phyloP scores from a whole-genome alignment of 225 moss, liverwort and hornwort species.

The Pseudoscleropodium purum region DNA sequence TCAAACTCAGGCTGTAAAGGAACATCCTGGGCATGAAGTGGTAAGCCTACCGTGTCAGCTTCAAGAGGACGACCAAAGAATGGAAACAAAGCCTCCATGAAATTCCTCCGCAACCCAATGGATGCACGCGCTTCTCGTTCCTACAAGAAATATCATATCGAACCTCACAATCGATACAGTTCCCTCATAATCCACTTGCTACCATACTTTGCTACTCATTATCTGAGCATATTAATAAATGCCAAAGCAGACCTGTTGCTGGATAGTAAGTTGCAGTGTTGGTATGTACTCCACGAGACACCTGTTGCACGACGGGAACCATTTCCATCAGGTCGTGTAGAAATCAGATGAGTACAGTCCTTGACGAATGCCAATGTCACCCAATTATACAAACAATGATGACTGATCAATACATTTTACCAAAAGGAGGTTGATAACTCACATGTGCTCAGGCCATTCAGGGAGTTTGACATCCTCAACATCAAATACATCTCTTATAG shows the following conservation, averaged over 20 bases:
- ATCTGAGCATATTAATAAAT: background rate
- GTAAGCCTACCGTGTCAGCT: conserved; percentile 63
- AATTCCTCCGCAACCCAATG: conserved; percentile 48
- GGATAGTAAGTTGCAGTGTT: conserved; percentile 53
- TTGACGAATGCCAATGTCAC: background rate
- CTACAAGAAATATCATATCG: conserved; percentile 19
- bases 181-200: background rate
- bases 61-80: conserved; percentile 85
- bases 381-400: background rate
- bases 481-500: conserved; percentile 77
- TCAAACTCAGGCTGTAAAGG: background rate
- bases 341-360: background rate
- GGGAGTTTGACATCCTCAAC: conserved; percentile 90
- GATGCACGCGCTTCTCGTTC: conserved; percentile 75
- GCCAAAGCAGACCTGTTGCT: conserved; percentile 56
- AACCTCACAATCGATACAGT: background rate
- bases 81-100: conserved; percentile 67
- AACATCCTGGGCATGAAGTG: background rate
- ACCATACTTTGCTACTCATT: background rate
- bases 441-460: conserved; percentile 89
- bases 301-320: conserved; percentile 22
- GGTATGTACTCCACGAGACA: conserved; percentile 95
- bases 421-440: conserved; percentile 12
- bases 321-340: background rate
- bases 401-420: background rate